Base-by-base conservation (phyloP, 1,284 basidiomycete genomes). In the Leccinum fuscescens region DNA sequence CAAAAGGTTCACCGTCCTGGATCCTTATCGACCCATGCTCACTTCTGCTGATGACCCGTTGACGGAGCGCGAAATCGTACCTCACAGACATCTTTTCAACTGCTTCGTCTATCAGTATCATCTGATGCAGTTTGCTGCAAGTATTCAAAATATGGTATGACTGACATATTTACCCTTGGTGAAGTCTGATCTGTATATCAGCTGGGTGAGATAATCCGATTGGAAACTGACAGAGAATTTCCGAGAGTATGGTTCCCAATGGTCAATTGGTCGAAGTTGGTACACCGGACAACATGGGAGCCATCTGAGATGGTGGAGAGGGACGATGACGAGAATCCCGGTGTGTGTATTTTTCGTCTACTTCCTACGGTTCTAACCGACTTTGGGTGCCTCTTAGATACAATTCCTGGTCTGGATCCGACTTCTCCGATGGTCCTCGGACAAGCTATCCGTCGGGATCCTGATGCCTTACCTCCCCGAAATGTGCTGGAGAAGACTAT, bases 101-200 rank as follows among this genome's bases (percentile, higher is more conserved):
- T 86, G 85, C 55, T 89, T 86, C 66, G 81, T 91, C 22, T 93
- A 92, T 69, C 89, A 93, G 65, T 89, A 86, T 66, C 83, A 89
- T 66, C 66, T 91, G 37, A 81, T 86, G 61, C 80, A 82, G 56
- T 84, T 87, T 66, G 69, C 79, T 3, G 72, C 70, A 12, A 76
- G 80, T 8, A 66, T 85, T 1, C 69, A 81, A 31, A 77, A 76
- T 5, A 74, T 86, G 68, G 83, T 84, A 57, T 52, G 79, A 75
- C 61, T 61, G 73, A 8, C 64, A 69, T 31, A 68, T 70, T 20
- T 69, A 72, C 22, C 58, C 72, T 7, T 54, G 3, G n/a, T 58
- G 48, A 54, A 54, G 56, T 7, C 17, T 63, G 39, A 64, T 52
- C 15, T 60, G n/a, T 49, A 4, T 61, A 7, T 24, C 58, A 86